A percentile compares a stretch with the other conserved stretches of the same genome.
Conservation (phyloP, 169 alveolate species). For the Condylostoma magnum region DNA sequence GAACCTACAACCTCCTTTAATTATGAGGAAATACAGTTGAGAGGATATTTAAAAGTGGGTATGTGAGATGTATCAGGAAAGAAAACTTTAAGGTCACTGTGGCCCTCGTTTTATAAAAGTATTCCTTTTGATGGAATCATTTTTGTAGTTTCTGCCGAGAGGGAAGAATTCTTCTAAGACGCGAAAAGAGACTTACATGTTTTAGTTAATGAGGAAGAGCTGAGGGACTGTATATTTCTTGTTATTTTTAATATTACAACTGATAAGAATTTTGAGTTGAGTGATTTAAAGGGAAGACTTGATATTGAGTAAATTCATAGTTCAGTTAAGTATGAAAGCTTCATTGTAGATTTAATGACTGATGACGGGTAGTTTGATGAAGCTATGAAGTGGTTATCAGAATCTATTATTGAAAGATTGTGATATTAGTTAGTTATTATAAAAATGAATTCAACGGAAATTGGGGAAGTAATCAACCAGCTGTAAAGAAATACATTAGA, state of each 20-base stretch:
- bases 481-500: no score
- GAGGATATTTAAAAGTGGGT: background rate
- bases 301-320: background rate
- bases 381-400: background rate
- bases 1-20: slow-evolving; percentile 27
- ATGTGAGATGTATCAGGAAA: slow-evolving; percentile 29
- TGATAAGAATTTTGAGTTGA: background rate
- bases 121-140: background rate
- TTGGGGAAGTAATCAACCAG: no score
- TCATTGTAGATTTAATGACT: slow-evolving; percentile 6
- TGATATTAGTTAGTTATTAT: background rate
- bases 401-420: background rate
- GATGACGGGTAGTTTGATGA: background rate
- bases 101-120: slow-evolving; percentile 19
- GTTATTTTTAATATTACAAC: background rate
- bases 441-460: no score
- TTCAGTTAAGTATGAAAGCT: background rate
- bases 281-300: background rate
- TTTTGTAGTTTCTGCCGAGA: slow-evolving; percentile 19
- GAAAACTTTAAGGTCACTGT: background rate
- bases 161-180: background rate
- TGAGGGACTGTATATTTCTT: background rate
- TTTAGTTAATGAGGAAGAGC: slow-evolving; percentile 28
- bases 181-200: slow-evolving; percentile 20
- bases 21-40: slow-evolving; percentile 21